Evolutionary conservation across 2,329 filamentous ascomycete genomes (phyloP).

Genomic region (Clarireedia hainanense): DNA sequence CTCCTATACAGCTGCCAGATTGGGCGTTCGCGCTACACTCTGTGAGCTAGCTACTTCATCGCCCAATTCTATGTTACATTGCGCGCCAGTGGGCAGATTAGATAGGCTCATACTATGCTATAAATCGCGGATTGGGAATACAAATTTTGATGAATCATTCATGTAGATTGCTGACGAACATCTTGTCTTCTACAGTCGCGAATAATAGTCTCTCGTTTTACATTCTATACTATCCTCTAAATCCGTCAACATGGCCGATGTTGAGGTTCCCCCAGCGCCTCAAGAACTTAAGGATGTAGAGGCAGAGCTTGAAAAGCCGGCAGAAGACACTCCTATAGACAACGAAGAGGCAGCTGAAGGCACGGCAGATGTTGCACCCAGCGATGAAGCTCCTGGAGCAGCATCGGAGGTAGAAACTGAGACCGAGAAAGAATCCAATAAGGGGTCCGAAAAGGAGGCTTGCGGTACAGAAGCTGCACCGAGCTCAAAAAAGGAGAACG

Average conservation of each 20-base stretch:
- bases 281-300: background rate
- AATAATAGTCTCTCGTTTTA: conserved; percentile 6
- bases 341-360: background rate
- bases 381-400: conserved; percentile 21
- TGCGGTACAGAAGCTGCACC: conserved; percentile 19
- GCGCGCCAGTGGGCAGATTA: conserved; percentile 1
- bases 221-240: background rate
- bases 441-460: conserved; percentile 20
- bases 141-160: background rate
- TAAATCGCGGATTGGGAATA: background rate
- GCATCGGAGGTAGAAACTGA: conserved; percentile 24
- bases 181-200: conserved; percentile 4
- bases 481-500: conserved; percentile 28
- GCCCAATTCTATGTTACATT: conserved; percentile 5
- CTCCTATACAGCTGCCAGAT: background rate
- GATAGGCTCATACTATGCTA: conserved; percentile 5
- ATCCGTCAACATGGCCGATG: conserved; percentile 9
- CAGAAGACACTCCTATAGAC: background rate
- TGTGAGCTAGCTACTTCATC: conserved; percentile 1
- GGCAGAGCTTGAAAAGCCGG: background rate
- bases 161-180: conserved; percentile 3
- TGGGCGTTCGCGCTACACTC: conserved; percentile 1
- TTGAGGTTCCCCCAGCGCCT: background rate
- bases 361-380: conserved; percentile 4
- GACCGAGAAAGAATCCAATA: conserved; percentile 26